Evolutionary conservation across 352 stramenopile species (phyloP).

Genomic region (Globisporangium radiosum): DNA sequence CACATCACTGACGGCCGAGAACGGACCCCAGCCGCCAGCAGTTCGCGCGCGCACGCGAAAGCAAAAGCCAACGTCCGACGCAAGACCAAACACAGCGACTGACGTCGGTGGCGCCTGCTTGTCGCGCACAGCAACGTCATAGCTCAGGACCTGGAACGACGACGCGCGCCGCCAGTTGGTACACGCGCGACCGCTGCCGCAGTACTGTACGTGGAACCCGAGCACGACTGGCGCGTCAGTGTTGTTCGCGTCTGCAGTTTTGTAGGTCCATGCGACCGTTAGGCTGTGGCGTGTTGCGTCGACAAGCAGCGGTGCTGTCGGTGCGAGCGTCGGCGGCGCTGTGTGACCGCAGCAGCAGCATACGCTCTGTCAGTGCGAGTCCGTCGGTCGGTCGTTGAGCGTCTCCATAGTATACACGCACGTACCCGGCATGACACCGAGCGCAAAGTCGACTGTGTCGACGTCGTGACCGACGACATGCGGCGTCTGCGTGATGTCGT

Average conservation of each 20-base stretch:
- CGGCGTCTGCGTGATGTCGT: slow-evolving; percentile 51
- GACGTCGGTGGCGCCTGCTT: slow-evolving; percentile 18
- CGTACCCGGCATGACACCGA: slow-evolving; percentile 36
- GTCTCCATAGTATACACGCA: no score
- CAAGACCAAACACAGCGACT: slow-evolving; percentile 30
- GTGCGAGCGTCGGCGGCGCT: slow-evolving; percentile 28
- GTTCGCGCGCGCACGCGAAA: slow-evolving; percentile 55
- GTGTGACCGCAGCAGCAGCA: background rate
- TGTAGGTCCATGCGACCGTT: slow-evolving; percentile 31
- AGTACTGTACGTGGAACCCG: slow-evolving; percentile 55
- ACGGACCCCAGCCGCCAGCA: slow-evolving; percentile 58
- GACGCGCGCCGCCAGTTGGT: slow-evolving; percentile 43
- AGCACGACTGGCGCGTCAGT: slow-evolving; percentile 38
- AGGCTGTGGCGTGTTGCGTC: slow-evolving; percentile 41
- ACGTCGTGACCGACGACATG: slow-evolving; percentile 21
- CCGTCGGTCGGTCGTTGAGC: background rate
- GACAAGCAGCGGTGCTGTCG: slow-evolving; percentile 23
- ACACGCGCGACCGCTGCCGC: slow-evolving; percentile 27
- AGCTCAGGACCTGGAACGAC: slow-evolving; percentile 46
- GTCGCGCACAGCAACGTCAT: slow-evolving; percentile 36
- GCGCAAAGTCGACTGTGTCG: slow-evolving; percentile 25
- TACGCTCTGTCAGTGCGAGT: no score
- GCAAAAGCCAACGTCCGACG: slow-evolving; percentile 38
- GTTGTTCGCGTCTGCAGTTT: slow-evolving; percentile 1
- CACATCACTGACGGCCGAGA: slow-evolving; percentile 25